Evolutionary conservation across 2,329 filamentous ascomycete species (phyloP).

Genomic region (Tolypocladium inflatum): DNA sequence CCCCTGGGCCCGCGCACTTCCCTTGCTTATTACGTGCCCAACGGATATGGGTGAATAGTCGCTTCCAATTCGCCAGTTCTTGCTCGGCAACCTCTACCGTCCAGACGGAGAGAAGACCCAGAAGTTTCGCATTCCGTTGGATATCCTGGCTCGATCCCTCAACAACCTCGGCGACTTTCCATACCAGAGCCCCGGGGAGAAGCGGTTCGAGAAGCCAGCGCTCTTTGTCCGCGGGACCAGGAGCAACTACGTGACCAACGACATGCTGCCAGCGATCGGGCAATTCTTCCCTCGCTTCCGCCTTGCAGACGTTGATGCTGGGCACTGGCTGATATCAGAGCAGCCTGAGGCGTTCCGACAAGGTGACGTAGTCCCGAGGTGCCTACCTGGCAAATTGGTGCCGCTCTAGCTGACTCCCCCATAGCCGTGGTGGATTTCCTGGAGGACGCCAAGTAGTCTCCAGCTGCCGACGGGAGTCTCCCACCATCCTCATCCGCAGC

Average conservation of each 20-base stretch:
- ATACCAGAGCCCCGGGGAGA: slow-evolving; percentile 60
- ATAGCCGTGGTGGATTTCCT: slow-evolving; percentile 57
- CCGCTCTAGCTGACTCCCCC: slow-evolving; percentile 1
- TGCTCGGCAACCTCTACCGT: slow-evolving; percentile 74
- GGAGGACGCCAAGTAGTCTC: slow-evolving; percentile 32
- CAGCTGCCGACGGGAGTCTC: not conserved
- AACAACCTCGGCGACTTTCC: slow-evolving; percentile 82
- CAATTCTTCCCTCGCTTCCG: slow-evolving; percentile 74
- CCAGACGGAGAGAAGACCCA: slow-evolving; percentile 40
- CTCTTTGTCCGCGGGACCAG: slow-evolving; percentile 71
- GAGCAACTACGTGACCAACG: slow-evolving; percentile 73
- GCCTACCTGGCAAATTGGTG: not conserved
- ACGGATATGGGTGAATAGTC: slow-evolving; percentile 25
- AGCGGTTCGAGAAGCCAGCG: slow-evolving; percentile 65
- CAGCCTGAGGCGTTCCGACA: slow-evolving; percentile 68
- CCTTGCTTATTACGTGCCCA: not conserved
- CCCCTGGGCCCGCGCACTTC: not conserved
- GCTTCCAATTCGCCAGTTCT: slow-evolving; percentile 76
- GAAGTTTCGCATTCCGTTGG: slow-evolving; percentile 72
- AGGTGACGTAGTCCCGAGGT: slow-evolving; percentile 35
- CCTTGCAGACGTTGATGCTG: slow-evolving; percentile 64
- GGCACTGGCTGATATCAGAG: slow-evolving; percentile 88
- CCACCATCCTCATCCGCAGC: not conserved
- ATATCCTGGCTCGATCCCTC: slow-evolving; percentile 57
- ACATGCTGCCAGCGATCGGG: slow-evolving; percentile 68